Conservation (phyloP, 2,329 filamentous ascomycete genomes). For the Botrytis sinoallii region DNA sequence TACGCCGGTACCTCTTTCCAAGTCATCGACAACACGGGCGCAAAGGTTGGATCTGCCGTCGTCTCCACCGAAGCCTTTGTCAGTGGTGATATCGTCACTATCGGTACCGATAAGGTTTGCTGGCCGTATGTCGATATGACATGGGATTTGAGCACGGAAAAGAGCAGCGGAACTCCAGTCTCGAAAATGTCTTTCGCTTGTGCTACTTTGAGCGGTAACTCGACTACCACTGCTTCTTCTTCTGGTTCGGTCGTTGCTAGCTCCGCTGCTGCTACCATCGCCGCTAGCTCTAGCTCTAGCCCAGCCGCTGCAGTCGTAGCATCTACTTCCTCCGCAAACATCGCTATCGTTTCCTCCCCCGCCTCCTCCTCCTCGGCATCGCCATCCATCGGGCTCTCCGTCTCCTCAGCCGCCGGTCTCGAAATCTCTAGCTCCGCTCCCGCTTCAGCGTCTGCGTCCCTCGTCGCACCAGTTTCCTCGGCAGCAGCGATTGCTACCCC, state of each 20-base stretch:
- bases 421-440: neutral
- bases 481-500: neutral
- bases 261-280: neutral
- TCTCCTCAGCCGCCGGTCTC: neutral
- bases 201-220: conserved; percentile 21
- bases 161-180: conserved; percentile 29
- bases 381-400: neutral
- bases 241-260: neutral
- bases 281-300: neutral
- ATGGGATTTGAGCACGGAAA: conserved; percentile 44
- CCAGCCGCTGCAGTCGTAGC: neutral
- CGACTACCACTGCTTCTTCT: neutral
- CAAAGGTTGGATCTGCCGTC: conserved; percentile 50
- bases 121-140: conserved; percentile 59
- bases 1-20: conserved; percentile 60
- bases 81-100: conserved; percentile 59
- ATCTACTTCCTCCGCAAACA: neutral
- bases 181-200: conserved; percentile 54
- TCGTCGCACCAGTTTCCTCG: neutral
- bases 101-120: conserved; percentile 52
- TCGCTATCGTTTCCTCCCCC: neutral
- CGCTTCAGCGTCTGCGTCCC: neutral
- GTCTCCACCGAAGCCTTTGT: conserved; percentile 54
- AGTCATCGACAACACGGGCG: conserved; percentile 50
- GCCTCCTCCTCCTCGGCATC: neutral